These are phyloP conservation scores for Chlorella sp. DNA, from an alignment of 139 green algal genomes.

Conservation along the genomic window DNA sequence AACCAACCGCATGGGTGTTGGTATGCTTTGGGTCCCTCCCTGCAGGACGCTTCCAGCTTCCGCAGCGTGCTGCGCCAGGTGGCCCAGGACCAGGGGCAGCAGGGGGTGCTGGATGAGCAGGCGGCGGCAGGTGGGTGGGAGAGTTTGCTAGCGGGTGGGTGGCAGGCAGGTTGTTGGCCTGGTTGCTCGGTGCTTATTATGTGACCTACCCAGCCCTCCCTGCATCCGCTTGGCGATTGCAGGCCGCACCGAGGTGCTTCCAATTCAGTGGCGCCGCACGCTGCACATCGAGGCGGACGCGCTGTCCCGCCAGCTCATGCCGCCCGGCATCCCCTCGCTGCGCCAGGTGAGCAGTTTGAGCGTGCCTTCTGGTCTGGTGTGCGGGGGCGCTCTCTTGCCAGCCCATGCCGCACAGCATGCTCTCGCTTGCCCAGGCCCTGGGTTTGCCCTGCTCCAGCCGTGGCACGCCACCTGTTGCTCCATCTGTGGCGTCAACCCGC, in stretches of 20 bases:
- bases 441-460: too few relatives aligned
- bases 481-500: too few relatives aligned
- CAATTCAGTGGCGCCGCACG: constrained; percentile 77
- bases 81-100: constrained; percentile 9
- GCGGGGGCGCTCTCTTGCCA: too few relatives aligned
- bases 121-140: not conserved
- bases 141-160: too few relatives aligned
- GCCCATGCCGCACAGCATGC: too few relatives aligned
- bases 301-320: constrained; percentile 57
- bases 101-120: not conserved
- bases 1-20: too few relatives aligned
- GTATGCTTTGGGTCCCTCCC: not conserved
- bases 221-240: not conserved
- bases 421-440: too few relatives aligned
- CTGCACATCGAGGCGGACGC: constrained; percentile 68
- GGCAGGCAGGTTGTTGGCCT: too few relatives aligned
- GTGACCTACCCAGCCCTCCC: too few relatives aligned
- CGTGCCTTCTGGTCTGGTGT: too few relatives aligned
- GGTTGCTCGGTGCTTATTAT: too few relatives aligned
- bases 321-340: constrained; percentile 58
- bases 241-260: constrained; percentile 63
- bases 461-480: too few relatives aligned
- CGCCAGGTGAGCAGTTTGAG: constrained; percentile 25
- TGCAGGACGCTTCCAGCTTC: constrained; percentile 31
- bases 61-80: constrained; percentile 25